Evolutionary conservation across 2,329 filamentous ascomycete genomes (phyloP).

Genomic region (Aotearoamyces nothofagi): DNA sequence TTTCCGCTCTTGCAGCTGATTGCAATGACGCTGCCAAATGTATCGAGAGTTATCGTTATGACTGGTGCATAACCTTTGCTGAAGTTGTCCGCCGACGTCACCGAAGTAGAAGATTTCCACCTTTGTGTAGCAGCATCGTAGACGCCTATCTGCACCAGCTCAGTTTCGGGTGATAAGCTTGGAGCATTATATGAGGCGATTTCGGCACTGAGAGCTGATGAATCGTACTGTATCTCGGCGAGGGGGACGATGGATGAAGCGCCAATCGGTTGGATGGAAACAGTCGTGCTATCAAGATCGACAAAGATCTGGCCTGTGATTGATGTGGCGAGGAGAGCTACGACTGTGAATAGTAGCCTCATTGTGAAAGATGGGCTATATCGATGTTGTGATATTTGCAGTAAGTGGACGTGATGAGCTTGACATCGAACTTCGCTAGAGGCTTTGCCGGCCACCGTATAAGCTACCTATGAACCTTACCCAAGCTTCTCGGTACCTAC

Average conservation of each 20-base stretch:
- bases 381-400: no score
- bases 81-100: constrained; percentile 40
- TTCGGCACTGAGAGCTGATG: constrained; percentile 25
- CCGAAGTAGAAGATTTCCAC: constrained; percentile 41
- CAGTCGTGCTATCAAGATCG: no score
- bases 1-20: constrained; percentile 36
- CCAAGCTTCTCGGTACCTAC: no score
- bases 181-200: constrained; percentile 41
- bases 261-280: constrained; percentile 16
- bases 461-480: no score
- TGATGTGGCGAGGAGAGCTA: no score
- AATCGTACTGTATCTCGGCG: constrained; percentile 40
- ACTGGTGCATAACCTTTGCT: constrained; percentile 44
- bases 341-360: no score
- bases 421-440: no score
- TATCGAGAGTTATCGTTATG: constrained; percentile 35
- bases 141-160: constrained; percentile 39
- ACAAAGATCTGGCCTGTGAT: no score
- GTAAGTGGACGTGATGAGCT: no score
- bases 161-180: constrained; percentile 28
- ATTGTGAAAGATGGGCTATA: no score
- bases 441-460: no score
- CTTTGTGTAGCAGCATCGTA: constrained; percentile 30
- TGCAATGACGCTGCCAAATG: constrained; percentile 29
- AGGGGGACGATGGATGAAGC: constrained; percentile 25